Percentiles rank a stretch among this genome's conserved stretches.
Evolutionary conservation across 2,329 filamentous ascomycete genomes (phyloP).

Genomic region (Ophiocordyceps camponoti-rufipedis): DNA sequence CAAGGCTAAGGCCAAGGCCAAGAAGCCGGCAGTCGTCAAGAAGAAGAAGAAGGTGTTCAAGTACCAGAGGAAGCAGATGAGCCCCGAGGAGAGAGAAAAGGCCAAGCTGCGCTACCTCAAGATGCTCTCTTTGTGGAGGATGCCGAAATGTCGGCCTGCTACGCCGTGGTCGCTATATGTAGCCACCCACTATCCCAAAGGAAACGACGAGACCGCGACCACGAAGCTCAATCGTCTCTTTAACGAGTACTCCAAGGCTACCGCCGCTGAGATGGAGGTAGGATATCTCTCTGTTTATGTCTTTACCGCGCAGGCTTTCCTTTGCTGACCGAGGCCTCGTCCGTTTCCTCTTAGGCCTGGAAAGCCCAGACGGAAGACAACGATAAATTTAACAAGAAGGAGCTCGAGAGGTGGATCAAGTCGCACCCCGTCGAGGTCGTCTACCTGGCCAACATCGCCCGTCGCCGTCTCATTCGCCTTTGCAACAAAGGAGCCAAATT

Average conservation of each 20-base stretch:
- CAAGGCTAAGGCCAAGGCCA: conserved; percentile 4
- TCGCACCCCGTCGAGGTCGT: conserved; percentile 20
- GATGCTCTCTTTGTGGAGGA: conserved; percentile 20
- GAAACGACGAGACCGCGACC: conserved; percentile 2
- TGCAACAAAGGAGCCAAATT: conserved; percentile 6
- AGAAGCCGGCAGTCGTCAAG: conserved; percentile 8
- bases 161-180: conserved; percentile 21
- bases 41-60: conserved; percentile 11
- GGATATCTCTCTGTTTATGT: too few species aligned
- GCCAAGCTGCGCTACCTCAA: conserved; percentile 17
- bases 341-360: conserved; percentile 10
- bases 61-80: conserved; percentile 12
- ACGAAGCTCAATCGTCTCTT: conserved; percentile 10
- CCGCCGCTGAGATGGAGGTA: conserved; percentile 25
- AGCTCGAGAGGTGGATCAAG: conserved; percentile 29
- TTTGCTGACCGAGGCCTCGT: conserved; percentile 1
- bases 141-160: conserved; percentile 15
- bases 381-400: conserved; percentile 18
- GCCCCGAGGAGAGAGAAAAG: conserved; percentile 19
- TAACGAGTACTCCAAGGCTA: conserved; percentile 19
- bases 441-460: conserved; percentile 27
- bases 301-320: too few species aligned
- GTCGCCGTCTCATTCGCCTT: conserved; percentile 18
- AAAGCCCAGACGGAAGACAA: conserved; percentile 18
- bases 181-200: conserved; percentile 10